These are phyloP conservation scores for Quercus tomentella DNA, from an alignment of 331 rosid genomes.

Conservation along the genomic window DNA sequence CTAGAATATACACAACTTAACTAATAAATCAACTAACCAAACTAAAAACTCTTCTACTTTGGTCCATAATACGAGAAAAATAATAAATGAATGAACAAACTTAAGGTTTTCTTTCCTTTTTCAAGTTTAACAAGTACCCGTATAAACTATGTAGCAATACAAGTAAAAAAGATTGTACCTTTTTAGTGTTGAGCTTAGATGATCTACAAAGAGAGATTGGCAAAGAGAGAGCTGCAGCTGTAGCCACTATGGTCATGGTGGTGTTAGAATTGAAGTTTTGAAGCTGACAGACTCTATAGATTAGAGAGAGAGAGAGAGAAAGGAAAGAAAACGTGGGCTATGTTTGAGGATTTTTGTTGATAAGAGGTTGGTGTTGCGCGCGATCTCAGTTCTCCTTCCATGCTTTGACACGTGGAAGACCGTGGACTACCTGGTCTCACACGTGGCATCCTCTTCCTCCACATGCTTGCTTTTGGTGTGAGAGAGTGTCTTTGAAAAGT, in stretches of 20 bases:
- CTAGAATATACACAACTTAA: too few relatives aligned
- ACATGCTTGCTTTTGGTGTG: conserved; percentile 23
- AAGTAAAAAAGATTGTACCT: conserved; percentile 29
- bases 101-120: not conserved
- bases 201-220: conserved; percentile 53
- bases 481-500: not conserved
- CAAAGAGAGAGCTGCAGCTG: conserved; percentile 71
- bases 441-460: conserved; percentile 50
- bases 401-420: conserved; percentile 57
- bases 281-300: conserved; percentile 16
- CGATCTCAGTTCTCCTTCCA: conserved; percentile 75
- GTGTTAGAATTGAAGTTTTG: conserved; percentile 3
- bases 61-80: too few relatives aligned
- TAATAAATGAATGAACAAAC: not conserved
- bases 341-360: conserved; percentile 36
- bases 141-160: conserved; percentile 3
- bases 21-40: not conserved
- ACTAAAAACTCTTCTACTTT: not conserved
- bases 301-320: not conserved
- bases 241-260: conserved; percentile 71
- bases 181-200: conserved; percentile 54
- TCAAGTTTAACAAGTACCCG: not conserved
- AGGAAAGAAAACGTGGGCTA: not conserved
- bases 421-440: not conserved
- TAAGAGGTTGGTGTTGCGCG: conserved; percentile 67